phyloP scores from a whole-genome alignment of 441 rosid genomes.

The Pelargonium citronellum region DNA sequence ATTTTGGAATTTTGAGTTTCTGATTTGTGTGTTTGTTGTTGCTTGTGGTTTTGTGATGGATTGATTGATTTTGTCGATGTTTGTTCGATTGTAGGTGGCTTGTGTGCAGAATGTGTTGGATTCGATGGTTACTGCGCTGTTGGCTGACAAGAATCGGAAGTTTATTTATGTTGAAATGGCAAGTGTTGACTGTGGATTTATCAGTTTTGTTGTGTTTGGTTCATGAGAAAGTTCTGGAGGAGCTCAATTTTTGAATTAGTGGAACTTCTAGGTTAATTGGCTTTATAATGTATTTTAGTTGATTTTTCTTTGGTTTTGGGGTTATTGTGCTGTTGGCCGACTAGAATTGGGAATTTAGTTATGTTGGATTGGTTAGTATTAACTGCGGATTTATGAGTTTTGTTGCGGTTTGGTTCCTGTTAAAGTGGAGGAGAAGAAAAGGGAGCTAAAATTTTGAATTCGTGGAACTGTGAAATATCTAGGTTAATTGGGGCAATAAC shows the following conservation, averaged over 20 bases:
- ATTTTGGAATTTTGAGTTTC: neutral
- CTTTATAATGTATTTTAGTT: conserved; percentile 32
- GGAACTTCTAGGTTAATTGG: neutral
- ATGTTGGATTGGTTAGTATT: conserved; percentile 58
- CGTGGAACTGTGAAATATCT: neutral
- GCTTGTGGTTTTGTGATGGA: neutral
- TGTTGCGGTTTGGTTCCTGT: neutral
- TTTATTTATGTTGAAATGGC: conserved; percentile 69
- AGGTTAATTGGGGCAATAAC: neutral
- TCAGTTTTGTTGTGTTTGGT: neutral
- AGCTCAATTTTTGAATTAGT: neutral
- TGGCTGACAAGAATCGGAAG: conserved; percentile 88
- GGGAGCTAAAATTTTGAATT: neutral
- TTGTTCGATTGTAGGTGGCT: conserved; percentile 48
- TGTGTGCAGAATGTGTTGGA: conserved; percentile 93
- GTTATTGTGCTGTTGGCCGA: conserved; percentile 77
- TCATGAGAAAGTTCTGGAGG: conserved; percentile 1
- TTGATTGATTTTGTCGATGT: neutral
- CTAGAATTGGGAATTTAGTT: conserved; percentile 38
- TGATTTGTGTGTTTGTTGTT: no score
- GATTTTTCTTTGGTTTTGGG: conserved; percentile 92
- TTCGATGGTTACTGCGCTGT: conserved; percentile 70
- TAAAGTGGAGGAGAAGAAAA: neutral
- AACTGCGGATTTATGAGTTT: conserved; percentile 1
- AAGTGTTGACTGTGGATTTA: conserved; percentile 30